Conservation (phyloP, 345 rosid species). For the Murraya paniculata region DNA sequence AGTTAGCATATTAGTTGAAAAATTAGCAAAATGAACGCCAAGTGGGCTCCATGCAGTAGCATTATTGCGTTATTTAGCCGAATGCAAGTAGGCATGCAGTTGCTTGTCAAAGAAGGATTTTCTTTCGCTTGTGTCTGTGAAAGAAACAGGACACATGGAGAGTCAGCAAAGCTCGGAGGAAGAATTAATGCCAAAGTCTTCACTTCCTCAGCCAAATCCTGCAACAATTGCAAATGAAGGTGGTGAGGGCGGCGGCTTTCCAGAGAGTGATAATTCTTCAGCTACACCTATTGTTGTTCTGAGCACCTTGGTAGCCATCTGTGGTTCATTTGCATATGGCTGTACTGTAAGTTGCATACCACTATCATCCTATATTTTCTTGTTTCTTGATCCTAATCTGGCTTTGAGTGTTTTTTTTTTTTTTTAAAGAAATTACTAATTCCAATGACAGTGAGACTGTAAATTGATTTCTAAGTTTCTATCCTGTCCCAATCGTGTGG, state of each 20-base stretch:
- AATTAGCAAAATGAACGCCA: too few relatives aligned
- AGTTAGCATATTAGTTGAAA: too few relatives aligned
- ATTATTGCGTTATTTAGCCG: too few relatives aligned
- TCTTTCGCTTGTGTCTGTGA: too few relatives aligned
- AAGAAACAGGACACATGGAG: not conserved
- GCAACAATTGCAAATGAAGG: not conserved
- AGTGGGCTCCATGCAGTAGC: too few relatives aligned
- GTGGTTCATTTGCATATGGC: conserved; percentile 41
- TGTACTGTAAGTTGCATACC: conserved; percentile 33
- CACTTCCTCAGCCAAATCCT: not conserved
- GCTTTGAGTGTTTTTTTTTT: not conserved
- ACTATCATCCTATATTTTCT: too few relatives aligned
- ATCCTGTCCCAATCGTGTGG: not conserved
- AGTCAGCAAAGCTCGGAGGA: not conserved
- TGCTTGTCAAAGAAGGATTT: too few relatives aligned
- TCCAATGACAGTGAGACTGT: not conserved
- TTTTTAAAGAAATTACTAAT: not conserved
- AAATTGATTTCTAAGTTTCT: not conserved
- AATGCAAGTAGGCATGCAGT: too few relatives aligned
- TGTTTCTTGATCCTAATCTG: not conserved
- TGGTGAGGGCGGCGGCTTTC: not conserved
- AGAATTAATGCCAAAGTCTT: conserved; percentile 13
- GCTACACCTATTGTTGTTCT: conserved; percentile 21
- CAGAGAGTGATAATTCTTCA: conserved; percentile 4
- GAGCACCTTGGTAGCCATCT: conserved; percentile 46